Conservation (phyloP, 2,329 filamentous ascomycete species). For the Epichloe gansuensis region DNA sequence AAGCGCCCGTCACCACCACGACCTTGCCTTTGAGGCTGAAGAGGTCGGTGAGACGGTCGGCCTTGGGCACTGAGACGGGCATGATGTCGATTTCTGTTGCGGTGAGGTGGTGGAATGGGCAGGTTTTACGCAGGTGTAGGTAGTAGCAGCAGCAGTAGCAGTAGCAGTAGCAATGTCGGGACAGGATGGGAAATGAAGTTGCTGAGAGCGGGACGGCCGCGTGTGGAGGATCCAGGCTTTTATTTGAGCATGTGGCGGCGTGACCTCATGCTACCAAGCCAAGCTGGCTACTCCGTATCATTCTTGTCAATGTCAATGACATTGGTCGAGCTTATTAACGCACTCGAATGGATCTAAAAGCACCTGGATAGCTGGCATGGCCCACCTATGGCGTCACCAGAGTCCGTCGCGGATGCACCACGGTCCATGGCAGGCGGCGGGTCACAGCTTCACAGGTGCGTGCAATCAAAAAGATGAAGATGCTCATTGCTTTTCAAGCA, state of each 20-base stretch:
- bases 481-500: no score
- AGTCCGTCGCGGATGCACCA: neutral
- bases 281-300: neutral
- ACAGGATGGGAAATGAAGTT: no score
- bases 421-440: no score
- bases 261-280: neutral
- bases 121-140: neutral
- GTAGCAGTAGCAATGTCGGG: neutral
- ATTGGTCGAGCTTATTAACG: neutral
- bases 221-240: no score
- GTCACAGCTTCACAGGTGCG: neutral
- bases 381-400: constrained; percentile 6
- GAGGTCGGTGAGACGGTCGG: constrained; percentile 47
- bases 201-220: no score
- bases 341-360: neutral
- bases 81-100: constrained; percentile 21
- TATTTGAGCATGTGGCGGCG: no score
- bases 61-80: constrained; percentile 44
- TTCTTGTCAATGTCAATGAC: neutral
- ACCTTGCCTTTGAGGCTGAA: constrained; percentile 64
- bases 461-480: no score
- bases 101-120: neutral
- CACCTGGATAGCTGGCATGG: constrained; percentile 2
- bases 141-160: neutral
- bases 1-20: constrained; percentile 57